Base-by-base conservation (phyloP, 805 yeast species). In the Nakazawaea ishiwadae region DNA sequence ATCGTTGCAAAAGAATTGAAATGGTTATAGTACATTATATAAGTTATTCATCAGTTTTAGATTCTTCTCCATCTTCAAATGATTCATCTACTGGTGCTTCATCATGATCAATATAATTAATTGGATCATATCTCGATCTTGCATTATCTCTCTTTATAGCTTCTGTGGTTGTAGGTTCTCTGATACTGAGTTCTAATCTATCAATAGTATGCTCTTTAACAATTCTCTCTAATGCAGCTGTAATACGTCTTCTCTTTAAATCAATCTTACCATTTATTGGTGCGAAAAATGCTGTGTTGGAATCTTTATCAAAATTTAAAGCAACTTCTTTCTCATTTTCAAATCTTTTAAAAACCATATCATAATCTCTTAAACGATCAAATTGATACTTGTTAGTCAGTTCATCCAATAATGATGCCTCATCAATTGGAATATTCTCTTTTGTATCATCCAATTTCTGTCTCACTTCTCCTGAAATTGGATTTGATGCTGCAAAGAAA, bases 171-270 rank as follows among this genome's bases (percentile, higher is more conserved):
- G 82, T 80, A 38, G 90, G 84, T 52, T 84, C 90, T 56, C 91
- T 73, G 41, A 87, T 62, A 37, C 70, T 67, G 47, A 82, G 66
- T 40, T 80, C 75, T 36, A 87, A 68, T 32, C 70, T 75, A 56
- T 81, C 91, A 46, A 73, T 62, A 18, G 84, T 77, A 41, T 74
- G 63, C 24, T 73, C 79, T 43, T 71, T 71, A 43, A 80, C 69
- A 39, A 73, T 72, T 26, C 77, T 73, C 48, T 73, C 74, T 48
- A 78, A 63, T 40, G 68, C 73, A 35, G 77, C 69, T 29, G 77
- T 81, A 11, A 88, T 77, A 61, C 96, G 79, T 58, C 95, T 80
- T 58, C 91, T 83, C 66, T 85, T 88, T 56, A 93, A 76, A 50
- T 83, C 93, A 32, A 87, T 72, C 51, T 82, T 79, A 27, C 90